Evolutionary conservation across 495 filamentous ascomycete genomes (phyloP).

Genomic region (Xylaria curta): DNA sequence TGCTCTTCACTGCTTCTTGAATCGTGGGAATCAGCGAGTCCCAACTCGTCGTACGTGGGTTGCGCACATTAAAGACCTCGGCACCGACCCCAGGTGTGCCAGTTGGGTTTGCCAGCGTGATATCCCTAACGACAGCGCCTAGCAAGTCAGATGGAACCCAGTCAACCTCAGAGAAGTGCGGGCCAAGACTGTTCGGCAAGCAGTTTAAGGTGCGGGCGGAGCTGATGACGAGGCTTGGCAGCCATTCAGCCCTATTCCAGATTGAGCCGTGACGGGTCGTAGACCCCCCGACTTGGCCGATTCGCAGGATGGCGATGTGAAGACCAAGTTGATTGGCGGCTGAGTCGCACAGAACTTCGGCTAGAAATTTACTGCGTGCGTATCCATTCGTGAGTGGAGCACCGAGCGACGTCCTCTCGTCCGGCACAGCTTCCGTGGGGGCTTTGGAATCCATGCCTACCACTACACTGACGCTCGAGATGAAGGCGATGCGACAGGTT

Average conservation of each 20-base stretch:
- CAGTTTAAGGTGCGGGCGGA: conserved; percentile 42
- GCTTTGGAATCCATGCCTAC: conserved; percentile 42
- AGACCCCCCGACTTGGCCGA: conserved; percentile 65
- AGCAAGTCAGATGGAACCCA: conserved; percentile 56
- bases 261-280: not conserved
- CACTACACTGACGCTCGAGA: conserved; percentile 53
- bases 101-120: conserved; percentile 36
- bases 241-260: conserved; percentile 66
- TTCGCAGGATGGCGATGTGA: conserved; percentile 53
- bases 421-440: conserved; percentile 36
- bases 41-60: conserved; percentile 9
- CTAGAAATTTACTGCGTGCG: conserved; percentile 59
- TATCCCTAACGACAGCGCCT: conserved; percentile 39
- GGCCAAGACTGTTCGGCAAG: conserved; percentile 47
- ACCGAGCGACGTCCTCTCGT: conserved; percentile 29
- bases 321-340: conserved; percentile 39
- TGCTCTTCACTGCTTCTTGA: not conserved
- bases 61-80: conserved; percentile 23
- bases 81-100: not conserved
- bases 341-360: conserved; percentile 55
- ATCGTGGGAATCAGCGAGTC: not conserved
- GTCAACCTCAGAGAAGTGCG: conserved; percentile 49
- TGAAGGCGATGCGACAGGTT: conserved; percentile 45
- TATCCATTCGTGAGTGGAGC: conserved; percentile 50
- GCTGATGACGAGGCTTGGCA: conserved; percentile 54